A percentile compares a stretch with the other conserved stretches of the same genome.
phyloP scores from a whole-genome alignment of 73 alveolate genomes.

The Symbiodinium pilosum region DNA sequence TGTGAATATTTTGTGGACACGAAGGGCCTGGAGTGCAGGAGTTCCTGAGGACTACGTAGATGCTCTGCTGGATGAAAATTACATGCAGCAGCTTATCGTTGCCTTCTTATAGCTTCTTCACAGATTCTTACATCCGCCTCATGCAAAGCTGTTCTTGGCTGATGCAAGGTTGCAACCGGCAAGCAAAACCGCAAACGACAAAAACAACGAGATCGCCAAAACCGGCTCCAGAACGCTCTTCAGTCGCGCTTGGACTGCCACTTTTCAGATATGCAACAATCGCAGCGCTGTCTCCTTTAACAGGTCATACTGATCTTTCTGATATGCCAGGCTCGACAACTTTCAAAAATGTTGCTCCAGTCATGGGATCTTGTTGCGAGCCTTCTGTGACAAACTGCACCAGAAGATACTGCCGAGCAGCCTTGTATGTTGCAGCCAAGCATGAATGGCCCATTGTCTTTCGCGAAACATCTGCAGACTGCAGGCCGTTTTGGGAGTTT shows the following conservation, averaged over 20 bases:
- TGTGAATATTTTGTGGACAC: no score
- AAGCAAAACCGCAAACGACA: constrained; percentile 69
- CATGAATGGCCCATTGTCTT: not conserved
- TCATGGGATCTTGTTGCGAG: no score
- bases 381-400: no score
- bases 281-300: not conserved
- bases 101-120: not conserved
- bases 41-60: constrained; percentile 85
- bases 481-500: constrained; percentile 64
- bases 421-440: no score
- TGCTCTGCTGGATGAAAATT: constrained; percentile 61
- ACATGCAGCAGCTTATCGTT: constrained; percentile 68
- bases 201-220: constrained; percentile 49
- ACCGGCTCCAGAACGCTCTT: constrained; percentile 45
- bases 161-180: constrained; percentile 53
- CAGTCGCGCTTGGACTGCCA: not conserved
- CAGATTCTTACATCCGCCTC: not conserved
- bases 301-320: constrained; percentile 67
- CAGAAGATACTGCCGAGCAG: no score
- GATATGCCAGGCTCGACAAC: constrained; percentile 57
- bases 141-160: not conserved
- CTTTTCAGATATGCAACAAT: no score
- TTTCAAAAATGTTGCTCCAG: no score
- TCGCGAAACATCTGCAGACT: not conserved
- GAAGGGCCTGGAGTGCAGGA: not conserved